phyloP scores from a whole-genome alignment of 208 protist genomes.

The Strigomonas galati region DNA sequence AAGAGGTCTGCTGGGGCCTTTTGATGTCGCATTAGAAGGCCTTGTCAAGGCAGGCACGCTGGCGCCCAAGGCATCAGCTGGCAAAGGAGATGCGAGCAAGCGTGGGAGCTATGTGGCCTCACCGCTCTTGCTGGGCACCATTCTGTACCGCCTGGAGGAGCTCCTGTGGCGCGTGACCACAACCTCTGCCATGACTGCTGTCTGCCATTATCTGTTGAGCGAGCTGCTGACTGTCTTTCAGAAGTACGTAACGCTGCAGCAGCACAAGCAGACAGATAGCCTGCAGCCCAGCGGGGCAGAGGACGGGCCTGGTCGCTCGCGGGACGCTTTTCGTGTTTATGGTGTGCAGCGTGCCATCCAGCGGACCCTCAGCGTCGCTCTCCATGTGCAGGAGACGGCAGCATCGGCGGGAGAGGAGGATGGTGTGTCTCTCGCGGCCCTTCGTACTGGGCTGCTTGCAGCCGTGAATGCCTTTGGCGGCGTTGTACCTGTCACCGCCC shows the following conservation, averaged over 20 bases:
- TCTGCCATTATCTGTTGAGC: conserved; percentile 15
- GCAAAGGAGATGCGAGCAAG: neutral
- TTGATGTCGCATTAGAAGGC: conserved; percentile 30
- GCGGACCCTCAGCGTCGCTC: conserved; percentile 48
- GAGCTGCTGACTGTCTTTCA: conserved; percentile 41
- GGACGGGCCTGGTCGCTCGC: conserved; percentile 5
- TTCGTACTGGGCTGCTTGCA: conserved; percentile 27
- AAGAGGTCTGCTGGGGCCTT: conserved; percentile 32
- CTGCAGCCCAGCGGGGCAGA: conserved; percentile 4
- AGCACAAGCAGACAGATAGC: conserved; percentile 8
- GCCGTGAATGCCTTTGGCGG: conserved; percentile 37
- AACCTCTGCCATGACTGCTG: conserved; percentile 5
- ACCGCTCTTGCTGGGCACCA: conserved; percentile 13
- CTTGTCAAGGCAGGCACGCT: conserved; percentile 16
- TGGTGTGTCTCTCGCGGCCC: neutral
- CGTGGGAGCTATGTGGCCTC: neutral
- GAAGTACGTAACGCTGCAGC: conserved; percentile 46
- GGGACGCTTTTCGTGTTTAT: conserved; percentile 45
- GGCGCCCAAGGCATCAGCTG: neutral
- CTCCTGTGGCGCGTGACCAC: conserved; percentile 23
- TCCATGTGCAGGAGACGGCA: conserved; percentile 13
- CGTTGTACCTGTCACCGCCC: conserved; percentile 11
- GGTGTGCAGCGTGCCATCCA: conserved; percentile 50
- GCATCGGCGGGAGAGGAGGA: neutral
- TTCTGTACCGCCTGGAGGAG: conserved; percentile 27